Conservation (phyloP, 768 basidiomycete species). For the Leccinum uliginosum region DNA sequence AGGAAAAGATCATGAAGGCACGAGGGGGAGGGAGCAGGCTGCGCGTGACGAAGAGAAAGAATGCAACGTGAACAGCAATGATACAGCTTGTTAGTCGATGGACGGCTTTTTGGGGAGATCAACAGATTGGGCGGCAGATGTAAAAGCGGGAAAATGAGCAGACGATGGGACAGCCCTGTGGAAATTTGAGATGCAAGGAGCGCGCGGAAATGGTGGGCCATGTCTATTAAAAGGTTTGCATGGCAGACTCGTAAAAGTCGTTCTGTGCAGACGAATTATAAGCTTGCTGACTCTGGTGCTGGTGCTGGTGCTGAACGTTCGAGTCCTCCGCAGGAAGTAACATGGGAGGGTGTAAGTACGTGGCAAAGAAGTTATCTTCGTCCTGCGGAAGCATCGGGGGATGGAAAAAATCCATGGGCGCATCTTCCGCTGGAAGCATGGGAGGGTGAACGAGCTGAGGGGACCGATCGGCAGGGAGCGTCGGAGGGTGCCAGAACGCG, state of each 20-base stretch:
- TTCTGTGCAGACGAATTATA: conserved; percentile 16
- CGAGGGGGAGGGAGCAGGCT: not conserved
- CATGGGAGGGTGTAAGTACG: conserved; percentile 57
- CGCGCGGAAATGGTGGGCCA: not conserved
- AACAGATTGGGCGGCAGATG: conserved; percentile 12
- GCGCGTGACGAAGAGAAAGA: conserved; percentile 4
- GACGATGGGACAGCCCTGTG: conserved; percentile 1
- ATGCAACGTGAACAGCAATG: conserved; percentile 10
- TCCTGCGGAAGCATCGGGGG: conserved; percentile 58
- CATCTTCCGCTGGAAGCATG: conserved; percentile 61
- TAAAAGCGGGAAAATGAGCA: not conserved
- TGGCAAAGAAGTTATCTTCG: conserved; percentile 56
- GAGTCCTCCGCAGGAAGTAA: conserved; percentile 39
- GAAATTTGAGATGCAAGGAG: conserved; percentile 6
- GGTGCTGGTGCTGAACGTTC: conserved; percentile 18
- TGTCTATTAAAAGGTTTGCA: conserved; percentile 30
- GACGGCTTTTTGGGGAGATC: conserved; percentile 14
- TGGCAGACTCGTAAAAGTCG: conserved; percentile 34
- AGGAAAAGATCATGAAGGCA: not conserved
- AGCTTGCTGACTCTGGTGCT: conserved; percentile 19
- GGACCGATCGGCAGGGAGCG: conserved; percentile 57
- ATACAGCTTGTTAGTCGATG: conserved; percentile 13
- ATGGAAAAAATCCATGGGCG: conserved; percentile 73
- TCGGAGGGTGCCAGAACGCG: conserved; percentile 76
- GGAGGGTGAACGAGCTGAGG: conserved; percentile 66